Percentiles rank a stretch among this genome's conserved stretches.
These are phyloP conservation scores for Paecilomyces formosus DNA, from an alignment of 2,329 filamentous ascomycete species.

Conservation along the genomic window DNA sequence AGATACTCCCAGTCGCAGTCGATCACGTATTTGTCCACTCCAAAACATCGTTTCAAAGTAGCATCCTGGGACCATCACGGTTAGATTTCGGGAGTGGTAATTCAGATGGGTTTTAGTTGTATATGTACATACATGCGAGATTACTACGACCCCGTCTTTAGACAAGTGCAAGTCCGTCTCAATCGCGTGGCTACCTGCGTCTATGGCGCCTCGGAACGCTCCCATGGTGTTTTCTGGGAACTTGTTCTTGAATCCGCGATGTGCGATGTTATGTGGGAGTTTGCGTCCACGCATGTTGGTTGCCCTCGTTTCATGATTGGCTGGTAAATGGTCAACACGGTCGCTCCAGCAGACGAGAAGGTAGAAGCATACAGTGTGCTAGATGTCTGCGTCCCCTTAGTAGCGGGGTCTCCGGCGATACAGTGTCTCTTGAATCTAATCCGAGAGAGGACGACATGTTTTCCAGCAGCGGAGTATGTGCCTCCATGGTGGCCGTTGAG, in stretches of 20 bases:
- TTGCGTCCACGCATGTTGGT: not conserved
- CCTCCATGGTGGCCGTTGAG: not conserved
- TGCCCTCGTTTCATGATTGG: not conserved
- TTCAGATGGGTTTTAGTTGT: not conserved
- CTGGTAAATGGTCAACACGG: not conserved
- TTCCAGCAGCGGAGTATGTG: not conserved
- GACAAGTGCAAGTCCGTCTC: conserved; percentile 86
- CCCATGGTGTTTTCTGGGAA: conserved; percentile 82
- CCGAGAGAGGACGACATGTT: not conserved
- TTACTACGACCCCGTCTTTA: conserved; percentile 72
- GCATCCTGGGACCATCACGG: conserved; percentile 49
- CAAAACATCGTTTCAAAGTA: conserved; percentile 73
- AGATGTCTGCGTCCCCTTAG: not conserved
- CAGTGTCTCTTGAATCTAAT: not conserved
- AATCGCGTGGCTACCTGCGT: conserved; percentile 68
- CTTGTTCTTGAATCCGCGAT: conserved; percentile 53
- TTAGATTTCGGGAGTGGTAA: not conserved
- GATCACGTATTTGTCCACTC: conserved; percentile 60
- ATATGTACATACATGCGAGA: conserved; percentile 65
- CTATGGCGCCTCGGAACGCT: conserved; percentile 66
- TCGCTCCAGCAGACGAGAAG: not conserved
- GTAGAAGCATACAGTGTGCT: not conserved
- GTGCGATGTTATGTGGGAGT: conserved; percentile 32
- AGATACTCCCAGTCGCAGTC: conserved; percentile 74
- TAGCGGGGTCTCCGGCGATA: not conserved